A percentile compares a stretch with the other conserved stretches of the same genome.
Evolutionary conservation across 2,329 filamentous ascomycete species (phyloP).

Genomic region (Aspergillus fumigatiaffinis): DNA sequence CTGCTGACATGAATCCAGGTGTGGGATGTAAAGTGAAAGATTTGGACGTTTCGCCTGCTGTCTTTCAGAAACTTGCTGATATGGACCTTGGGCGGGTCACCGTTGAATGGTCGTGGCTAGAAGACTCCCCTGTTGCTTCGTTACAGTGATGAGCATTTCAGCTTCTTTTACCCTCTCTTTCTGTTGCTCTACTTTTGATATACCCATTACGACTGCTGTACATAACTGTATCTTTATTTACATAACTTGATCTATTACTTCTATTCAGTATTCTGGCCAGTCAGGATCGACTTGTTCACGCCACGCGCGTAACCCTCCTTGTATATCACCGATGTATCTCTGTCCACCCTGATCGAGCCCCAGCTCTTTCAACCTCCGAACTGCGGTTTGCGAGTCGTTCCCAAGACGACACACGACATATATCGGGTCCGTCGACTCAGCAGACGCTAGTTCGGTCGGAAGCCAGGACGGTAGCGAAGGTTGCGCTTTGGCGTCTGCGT

Average conservation of each 20-base stretch:
- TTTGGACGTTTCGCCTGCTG: slow-evolving; percentile 48
- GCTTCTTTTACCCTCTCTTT: background rate
- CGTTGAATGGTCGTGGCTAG: slow-evolving; percentile 51
- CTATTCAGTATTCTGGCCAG: slow-evolving; percentile 38
- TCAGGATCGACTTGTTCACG: slow-evolving; percentile 38
- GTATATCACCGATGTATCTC: slow-evolving; percentile 39
- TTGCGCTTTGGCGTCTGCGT: background rate
- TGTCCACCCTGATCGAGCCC: slow-evolving; percentile 31
- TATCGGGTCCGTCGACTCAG: slow-evolving; percentile 28
- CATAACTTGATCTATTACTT: background rate
- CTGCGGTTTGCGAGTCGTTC: slow-evolving; percentile 47
- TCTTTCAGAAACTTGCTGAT: slow-evolving; percentile 47
- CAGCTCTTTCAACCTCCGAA: slow-evolving; percentile 39
- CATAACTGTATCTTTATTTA: background rate
- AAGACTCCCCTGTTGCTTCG: slow-evolving; percentile 26
- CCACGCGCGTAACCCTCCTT: slow-evolving; percentile 42
- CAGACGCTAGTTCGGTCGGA: slow-evolving; percentile 20
- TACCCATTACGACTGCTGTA: background rate
- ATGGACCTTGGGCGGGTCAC: slow-evolving; percentile 45
- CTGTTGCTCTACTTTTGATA: slow-evolving; percentile 1
- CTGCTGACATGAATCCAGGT: slow-evolving; percentile 23
- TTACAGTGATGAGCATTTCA: slow-evolving; percentile 7
- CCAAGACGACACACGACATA: slow-evolving; percentile 48
- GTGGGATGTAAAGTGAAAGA: slow-evolving; percentile 47
- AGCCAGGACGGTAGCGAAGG: slow-evolving; percentile 24